phyloP scores from a whole-genome alignment of 768 basidiomycete species.

The Kondoa subrosea region DNA sequence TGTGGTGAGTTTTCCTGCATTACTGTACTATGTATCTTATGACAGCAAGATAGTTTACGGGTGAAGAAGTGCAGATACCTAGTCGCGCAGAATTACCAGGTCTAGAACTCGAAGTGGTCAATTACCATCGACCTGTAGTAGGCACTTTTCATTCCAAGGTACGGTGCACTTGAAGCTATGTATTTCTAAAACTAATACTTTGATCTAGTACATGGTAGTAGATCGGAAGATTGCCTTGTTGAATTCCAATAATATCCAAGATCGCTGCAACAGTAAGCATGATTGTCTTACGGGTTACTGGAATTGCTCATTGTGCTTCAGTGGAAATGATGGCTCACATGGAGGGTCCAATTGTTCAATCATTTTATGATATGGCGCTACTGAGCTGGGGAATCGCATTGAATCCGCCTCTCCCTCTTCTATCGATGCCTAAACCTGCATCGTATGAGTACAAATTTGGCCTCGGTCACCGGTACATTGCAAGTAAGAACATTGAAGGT shows the following conservation, averaged over 20 bases:
- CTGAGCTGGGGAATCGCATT: conserved; percentile 30
- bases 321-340: conserved; percentile 51
- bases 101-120: conserved; percentile 46
- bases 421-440: conserved; percentile 10
- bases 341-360: conserved; percentile 53
- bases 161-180: conserved; percentile 11
- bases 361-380: conserved; percentile 52
- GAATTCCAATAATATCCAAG: conserved; percentile 54
- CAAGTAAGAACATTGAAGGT: no score
- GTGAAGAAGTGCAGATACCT: conserved; percentile 42
- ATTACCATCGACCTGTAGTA: conserved; percentile 37
- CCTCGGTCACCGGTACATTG: conserved; percentile 35
- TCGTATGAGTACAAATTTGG: conserved; percentile 28
- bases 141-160: not conserved
- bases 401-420: conserved; percentile 17
- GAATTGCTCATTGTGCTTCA: no score
- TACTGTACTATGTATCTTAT: no score
- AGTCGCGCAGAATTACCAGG: conserved; percentile 44
- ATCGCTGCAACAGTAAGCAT: conserved; percentile 35
- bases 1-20: no score
- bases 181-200: conserved; percentile 48
- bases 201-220: conserved; percentile 52
- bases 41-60: conserved; percentile 33
- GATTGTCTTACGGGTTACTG: no score
- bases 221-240: conserved; percentile 51